phyloP scores from a whole-genome alignment of 148 eudicot genomes.

The Arctostaphylos glauca region DNA sequence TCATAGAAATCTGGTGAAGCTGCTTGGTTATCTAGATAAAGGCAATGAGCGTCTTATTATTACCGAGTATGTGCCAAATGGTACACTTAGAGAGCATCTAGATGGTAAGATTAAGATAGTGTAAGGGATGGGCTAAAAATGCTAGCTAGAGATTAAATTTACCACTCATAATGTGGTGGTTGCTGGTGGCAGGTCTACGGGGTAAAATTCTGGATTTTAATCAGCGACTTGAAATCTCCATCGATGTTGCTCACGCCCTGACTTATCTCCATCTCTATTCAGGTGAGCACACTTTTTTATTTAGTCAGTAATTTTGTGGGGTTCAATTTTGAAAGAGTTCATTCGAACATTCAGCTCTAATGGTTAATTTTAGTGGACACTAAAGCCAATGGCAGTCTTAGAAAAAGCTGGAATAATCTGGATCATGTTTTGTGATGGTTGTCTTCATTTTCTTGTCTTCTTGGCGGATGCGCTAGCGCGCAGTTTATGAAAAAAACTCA shows the following conservation, averaged over 20 bases:
- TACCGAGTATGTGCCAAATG: slow-evolving; percentile 88
- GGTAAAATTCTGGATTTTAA: slow-evolving; percentile 75
- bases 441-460: neutral
- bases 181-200: slow-evolving; percentile 52
- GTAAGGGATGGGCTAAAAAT: neutral
- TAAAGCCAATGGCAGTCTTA: neutral
- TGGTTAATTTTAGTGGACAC: slow-evolving; percentile 6
- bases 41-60: slow-evolving; percentile 82
- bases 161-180: slow-evolving; percentile 25
- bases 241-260: slow-evolving; percentile 86
- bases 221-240: slow-evolving; percentile 90
- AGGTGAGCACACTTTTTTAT: slow-evolving; percentile 41
- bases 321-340: neutral
- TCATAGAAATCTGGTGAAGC: slow-evolving; percentile 79
- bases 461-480: too few species aligned
- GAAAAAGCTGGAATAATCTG: neutral
- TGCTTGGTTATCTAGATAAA: slow-evolving; percentile 86
- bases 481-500: too few species aligned
- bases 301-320: slow-evolving; percentile 8
- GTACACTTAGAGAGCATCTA: slow-evolving; percentile 91
- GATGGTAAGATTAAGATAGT: slow-evolving; percentile 64
- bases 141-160: neutral
- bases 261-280: slow-evolving; percentile 90
- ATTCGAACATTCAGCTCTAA: slow-evolving; percentile 2
- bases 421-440: neutral